Percentiles rank a stretch among this genome's conserved stretches.
These are phyloP conservation scores for Hypomontagnella monticulosa DNA, from an alignment of 495 filamentous ascomycete genomes.

Conservation along the genomic window DNA sequence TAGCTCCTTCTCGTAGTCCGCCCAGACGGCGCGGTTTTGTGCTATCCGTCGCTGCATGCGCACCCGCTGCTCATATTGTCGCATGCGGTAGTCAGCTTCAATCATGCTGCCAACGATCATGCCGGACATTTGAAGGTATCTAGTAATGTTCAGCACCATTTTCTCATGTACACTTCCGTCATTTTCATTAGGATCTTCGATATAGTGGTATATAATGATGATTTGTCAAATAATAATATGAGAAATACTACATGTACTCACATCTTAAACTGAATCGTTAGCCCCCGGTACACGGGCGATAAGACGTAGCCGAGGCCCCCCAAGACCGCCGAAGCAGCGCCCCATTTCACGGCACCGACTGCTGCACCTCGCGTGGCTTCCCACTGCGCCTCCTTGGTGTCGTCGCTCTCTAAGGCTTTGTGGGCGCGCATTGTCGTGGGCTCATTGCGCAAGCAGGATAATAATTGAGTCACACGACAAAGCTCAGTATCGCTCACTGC, in stretches of 20 bases:
- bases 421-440: conserved; percentile 48
- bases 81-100: conserved; percentile 80
- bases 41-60: conserved; percentile 71
- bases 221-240: not conserved
- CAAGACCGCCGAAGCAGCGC: conserved; percentile 64
- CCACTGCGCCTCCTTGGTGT: conserved; percentile 68
- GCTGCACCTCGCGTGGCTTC: conserved; percentile 69
- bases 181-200: not conserved
- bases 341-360: conserved; percentile 72
- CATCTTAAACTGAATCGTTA: conserved; percentile 93
- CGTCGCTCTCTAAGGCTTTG: conserved; percentile 59
- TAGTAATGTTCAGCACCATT: conserved; percentile 38
- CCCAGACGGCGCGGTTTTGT: conserved; percentile 70
- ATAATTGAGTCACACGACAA: no score
- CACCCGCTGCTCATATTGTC: conserved; percentile 69
- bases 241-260: conserved; percentile 52
- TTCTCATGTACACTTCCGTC: not conserved
- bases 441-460: not conserved
- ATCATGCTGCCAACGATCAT: conserved; percentile 89
- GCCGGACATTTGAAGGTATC: conserved; percentile 84
- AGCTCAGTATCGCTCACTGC: no score
- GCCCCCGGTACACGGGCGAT: conserved; percentile 78
- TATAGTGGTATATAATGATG: no score
- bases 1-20: conserved; percentile 47
- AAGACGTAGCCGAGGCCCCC: conserved; percentile 65